phyloP scores from a whole-genome alignment of 306 rosid genomes.

The Medicago ruthenica region DNA sequence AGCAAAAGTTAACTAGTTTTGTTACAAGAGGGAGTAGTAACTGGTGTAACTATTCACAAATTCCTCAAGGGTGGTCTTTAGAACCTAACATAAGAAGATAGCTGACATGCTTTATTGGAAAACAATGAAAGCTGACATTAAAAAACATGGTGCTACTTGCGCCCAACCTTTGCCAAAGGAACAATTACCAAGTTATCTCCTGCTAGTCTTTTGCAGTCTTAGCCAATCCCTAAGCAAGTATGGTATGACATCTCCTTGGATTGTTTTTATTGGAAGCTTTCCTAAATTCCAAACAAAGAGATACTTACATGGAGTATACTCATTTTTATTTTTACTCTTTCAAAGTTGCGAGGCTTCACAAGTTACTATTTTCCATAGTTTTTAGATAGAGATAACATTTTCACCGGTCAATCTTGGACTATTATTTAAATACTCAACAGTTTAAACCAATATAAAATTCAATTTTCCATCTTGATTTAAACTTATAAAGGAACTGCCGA shows the following conservation, averaged over 20 bases:
- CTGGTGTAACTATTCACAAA: background rate
- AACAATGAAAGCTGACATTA: background rate
- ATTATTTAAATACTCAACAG: background rate
- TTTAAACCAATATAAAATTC: background rate
- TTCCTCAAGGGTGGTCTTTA: background rate
- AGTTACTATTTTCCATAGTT: background rate
- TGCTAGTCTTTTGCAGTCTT: constrained; percentile 12
- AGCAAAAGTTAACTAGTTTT: background rate
- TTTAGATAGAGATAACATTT: background rate
- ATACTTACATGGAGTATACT: background rate
- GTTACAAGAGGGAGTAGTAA: background rate
- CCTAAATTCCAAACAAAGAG: background rate
- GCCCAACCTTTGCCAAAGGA: no score
- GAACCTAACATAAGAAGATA: constrained; percentile 1
- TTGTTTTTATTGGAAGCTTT: background rate
- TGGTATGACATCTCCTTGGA: background rate
- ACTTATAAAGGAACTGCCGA: background rate
- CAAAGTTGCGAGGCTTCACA: background rate
- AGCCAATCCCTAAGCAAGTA: constrained; percentile 1
- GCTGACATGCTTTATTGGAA: constrained; percentile 1
- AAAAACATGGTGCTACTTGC: background rate
- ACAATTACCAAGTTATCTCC: background rate
- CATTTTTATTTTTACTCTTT: background rate
- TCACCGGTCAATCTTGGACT: background rate
- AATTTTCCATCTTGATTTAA: background rate